phyloP scores from a whole-genome alignment of 2,329 filamentous ascomycete species.

The Eurotiales sp. region DNA sequence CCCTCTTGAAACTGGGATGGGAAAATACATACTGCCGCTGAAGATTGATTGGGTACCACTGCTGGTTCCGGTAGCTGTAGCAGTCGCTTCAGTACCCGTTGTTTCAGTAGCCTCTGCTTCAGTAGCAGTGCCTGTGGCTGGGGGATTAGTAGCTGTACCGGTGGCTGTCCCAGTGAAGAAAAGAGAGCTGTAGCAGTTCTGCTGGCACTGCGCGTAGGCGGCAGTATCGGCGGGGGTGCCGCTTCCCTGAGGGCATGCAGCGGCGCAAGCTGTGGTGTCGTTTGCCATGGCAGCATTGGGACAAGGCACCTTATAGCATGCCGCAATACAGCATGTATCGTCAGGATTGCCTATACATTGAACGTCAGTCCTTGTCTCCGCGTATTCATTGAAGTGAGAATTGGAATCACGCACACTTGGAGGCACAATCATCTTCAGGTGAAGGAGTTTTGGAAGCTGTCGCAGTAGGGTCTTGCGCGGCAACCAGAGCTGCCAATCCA shows the following conservation, averaged over 20 bases:
- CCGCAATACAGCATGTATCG: conserved; percentile 51
- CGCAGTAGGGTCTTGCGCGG: conserved; percentile 36
- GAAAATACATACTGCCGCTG: conserved; percentile 7
- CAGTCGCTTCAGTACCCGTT: conserved; percentile 1
- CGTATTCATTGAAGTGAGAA: neutral
- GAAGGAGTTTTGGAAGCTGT: conserved; percentile 31
- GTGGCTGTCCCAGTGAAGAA: conserved; percentile 40
- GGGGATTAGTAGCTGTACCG: conserved; percentile 16
- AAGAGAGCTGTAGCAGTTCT: conserved; percentile 47
- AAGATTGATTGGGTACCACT: neutral
- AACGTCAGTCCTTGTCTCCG: too few relatives aligned
- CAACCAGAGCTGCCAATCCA: conserved; percentile 43
- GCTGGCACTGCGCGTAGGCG: conserved; percentile 47
- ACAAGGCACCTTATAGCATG: conserved; percentile 50
- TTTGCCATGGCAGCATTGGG: conserved; percentile 49
- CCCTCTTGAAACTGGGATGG: neutral
- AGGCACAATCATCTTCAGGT: conserved; percentile 32
- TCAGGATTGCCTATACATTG: conserved; percentile 34
- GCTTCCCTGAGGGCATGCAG: conserved; percentile 51
- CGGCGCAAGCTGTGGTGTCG: conserved; percentile 50
- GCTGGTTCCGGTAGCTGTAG: neutral
- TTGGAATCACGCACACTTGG: conserved; percentile 30
- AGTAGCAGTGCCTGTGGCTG: conserved; percentile 17
- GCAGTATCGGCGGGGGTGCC: conserved; percentile 45
- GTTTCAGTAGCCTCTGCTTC: too few relatives aligned